Percentiles rank a stretch among this genome's conserved stretches.
Conservation (phyloP, 176 grass and related monocot species). For the Carex littledalei region DNA sequence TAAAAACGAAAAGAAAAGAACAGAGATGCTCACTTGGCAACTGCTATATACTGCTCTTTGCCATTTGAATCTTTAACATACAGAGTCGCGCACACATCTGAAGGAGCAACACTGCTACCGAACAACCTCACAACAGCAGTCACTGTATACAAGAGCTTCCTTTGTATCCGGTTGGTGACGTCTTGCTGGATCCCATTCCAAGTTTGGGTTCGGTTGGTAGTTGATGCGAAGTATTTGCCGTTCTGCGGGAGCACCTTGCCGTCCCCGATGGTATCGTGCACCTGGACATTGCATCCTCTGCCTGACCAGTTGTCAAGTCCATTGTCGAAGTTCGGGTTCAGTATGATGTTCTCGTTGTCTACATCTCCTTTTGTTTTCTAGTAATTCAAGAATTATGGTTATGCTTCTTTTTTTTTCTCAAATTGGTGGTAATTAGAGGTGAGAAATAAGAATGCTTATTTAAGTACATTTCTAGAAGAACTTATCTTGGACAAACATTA, state of each 20-base stretch:
- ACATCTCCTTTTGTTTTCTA: constrained; percentile 18
- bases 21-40: constrained; percentile 44
- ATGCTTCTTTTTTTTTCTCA: not conserved
- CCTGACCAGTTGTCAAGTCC: constrained; percentile 68
- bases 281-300: constrained; percentile 68
- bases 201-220: constrained; percentile 53
- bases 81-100: constrained; percentile 49
- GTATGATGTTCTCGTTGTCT: constrained; percentile 64
- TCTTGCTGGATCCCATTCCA: constrained; percentile 92
- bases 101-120: constrained; percentile 16
- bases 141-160: constrained; percentile 57
- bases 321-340: constrained; percentile 75
- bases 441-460: not conserved
- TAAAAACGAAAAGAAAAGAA: not conserved
- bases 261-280: constrained; percentile 73
- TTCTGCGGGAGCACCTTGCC: constrained; percentile 52
- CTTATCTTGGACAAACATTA: not conserved
- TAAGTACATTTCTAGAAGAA: not conserved
- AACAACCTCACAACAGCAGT: constrained; percentile 50
- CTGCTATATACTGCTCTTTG: constrained; percentile 56
- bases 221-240: constrained; percentile 67
- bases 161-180: constrained; percentile 52
- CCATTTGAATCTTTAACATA: constrained; percentile 48
- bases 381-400: constrained; percentile 13
- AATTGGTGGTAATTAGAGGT: not conserved